phyloP scores from a whole-genome alignment of 1,284 basidiomycete genomes.

The Tilletia walkeri region DNA sequence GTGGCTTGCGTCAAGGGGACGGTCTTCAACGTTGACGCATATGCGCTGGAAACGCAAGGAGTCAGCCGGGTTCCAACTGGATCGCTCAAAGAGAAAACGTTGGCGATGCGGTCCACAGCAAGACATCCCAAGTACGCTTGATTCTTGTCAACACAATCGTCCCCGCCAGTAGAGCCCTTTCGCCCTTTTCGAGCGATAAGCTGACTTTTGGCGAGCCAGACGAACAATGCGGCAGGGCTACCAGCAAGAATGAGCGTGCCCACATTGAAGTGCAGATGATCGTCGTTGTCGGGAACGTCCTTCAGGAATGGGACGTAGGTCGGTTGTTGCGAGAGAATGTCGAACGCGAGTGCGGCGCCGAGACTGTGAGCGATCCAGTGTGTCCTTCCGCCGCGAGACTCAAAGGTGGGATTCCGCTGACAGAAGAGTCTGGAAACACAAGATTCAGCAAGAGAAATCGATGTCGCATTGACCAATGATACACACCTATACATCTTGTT shows the following conservation, averaged over 20 bases:
- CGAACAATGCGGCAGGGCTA: slow-evolving; percentile 62
- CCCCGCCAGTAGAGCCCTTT: slow-evolving; percentile 57
- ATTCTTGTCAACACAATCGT: slow-evolving; percentile 1
- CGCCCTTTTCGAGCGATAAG: slow-evolving; percentile 61
- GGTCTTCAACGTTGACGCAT: slow-evolving; percentile 30
- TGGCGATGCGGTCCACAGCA: slow-evolving; percentile 56
- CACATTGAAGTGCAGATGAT: slow-evolving; percentile 56
- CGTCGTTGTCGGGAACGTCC: not conserved
- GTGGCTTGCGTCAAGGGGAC: slow-evolving; percentile 32
- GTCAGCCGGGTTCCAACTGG: slow-evolving; percentile 59
- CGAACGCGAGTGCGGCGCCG: slow-evolving; percentile 61
- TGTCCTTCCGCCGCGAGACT: slow-evolving; percentile 58
- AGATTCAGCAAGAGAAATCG: not conserved
- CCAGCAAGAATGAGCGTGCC: slow-evolving; percentile 61
- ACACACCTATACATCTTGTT: slow-evolving; percentile 58
- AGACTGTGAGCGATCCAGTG: slow-evolving; percentile 59
- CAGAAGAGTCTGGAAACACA: slow-evolving; percentile 56
- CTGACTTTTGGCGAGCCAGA: slow-evolving; percentile 62
- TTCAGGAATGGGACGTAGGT: slow-evolving; percentile 56
- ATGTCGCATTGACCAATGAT: not conserved
- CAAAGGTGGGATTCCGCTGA: slow-evolving; percentile 59
- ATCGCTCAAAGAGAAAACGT: slow-evolving; percentile 62
- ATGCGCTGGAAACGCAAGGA: slow-evolving; percentile 56
- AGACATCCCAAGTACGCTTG: slow-evolving; percentile 12
- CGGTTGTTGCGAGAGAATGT: slow-evolving; percentile 63